Percentiles rank a stretch among this genome's conserved stretches.
These are phyloP conservation scores for Arachis hypogaea DNA, from an alignment of 306 rosid genomes.

Conservation along the genomic window DNA sequence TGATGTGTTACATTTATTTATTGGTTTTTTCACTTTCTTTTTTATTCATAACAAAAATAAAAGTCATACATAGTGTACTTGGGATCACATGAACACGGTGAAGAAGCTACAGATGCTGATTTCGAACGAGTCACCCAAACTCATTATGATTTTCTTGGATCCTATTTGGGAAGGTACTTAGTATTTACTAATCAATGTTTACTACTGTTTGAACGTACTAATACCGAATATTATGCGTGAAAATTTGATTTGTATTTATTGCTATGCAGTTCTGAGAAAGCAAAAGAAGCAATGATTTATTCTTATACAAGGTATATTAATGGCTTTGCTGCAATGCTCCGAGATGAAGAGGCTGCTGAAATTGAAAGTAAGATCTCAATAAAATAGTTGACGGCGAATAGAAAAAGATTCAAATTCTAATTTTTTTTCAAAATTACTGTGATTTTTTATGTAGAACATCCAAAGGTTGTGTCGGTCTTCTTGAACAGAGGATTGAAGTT, in stretches of 20 bases:
- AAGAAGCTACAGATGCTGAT: conserved; percentile 47
- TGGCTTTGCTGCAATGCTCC: conserved; percentile 59
- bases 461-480: conserved; percentile 61
- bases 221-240: no score
- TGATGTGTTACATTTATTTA: neutral
- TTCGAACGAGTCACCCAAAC: conserved; percentile 53
- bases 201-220: neutral
- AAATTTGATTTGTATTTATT: neutral
- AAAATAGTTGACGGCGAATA: neutral
- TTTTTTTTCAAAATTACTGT: neutral
- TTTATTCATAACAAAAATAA: neutral
- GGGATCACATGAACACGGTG: conserved; percentile 76
- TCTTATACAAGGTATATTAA: conserved; percentile 69
- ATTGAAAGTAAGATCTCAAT: conserved; percentile 33
- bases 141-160: conserved; percentile 58
- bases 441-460: conserved; percentile 44
- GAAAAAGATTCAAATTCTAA: neutral
- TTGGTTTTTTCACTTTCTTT: neutral
- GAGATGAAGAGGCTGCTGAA: conserved; percentile 38
- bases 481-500: conserved; percentile 67
- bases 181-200: no score
- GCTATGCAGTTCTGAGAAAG: conserved; percentile 49
- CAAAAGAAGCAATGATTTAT: conserved; percentile 58
- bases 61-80: conserved; percentile 74
- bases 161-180: conserved; percentile 44